phyloP scores from a whole-genome alignment of 352 stramenopile genomes.

The Phytophthora sojae region DNA sequence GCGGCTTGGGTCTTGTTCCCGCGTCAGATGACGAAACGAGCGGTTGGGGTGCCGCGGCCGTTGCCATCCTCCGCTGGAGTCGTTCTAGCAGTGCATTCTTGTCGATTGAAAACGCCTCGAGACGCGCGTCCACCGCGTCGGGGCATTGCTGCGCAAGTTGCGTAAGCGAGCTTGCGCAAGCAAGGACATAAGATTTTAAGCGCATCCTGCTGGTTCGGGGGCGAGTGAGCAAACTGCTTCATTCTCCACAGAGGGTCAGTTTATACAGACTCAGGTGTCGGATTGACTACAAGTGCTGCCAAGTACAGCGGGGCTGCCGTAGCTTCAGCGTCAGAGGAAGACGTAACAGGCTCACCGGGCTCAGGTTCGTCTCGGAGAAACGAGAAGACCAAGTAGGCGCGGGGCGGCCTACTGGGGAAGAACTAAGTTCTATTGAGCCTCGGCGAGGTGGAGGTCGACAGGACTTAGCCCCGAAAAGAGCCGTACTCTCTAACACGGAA shows the following conservation, averaged over 20 bases:
- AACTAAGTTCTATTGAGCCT: too few species aligned
- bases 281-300: conserved; percentile 1
- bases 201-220: background rate
- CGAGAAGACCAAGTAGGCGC: too few species aligned
- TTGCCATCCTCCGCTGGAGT: background rate
- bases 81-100: conserved; percentile 6
- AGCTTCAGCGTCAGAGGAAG: background rate
- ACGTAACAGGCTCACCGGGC: background rate
- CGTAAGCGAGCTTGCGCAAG: background rate
- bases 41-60: background rate
- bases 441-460: too few species aligned
- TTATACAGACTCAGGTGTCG: background rate
- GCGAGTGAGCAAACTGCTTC: background rate
- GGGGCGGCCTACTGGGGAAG: too few species aligned
- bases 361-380: too few species aligned
- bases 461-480: too few species aligned
- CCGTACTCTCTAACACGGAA: too few species aligned
- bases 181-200: background rate
- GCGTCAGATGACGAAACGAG: background rate
- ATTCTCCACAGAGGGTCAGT: background rate
- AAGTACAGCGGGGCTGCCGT: background rate
- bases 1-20: background rate
- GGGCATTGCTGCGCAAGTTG: background rate
- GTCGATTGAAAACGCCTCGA: conserved; percentile 8
- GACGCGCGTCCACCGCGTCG: conserved; percentile 1